phyloP scores from a whole-genome alignment of 768 basidiomycete genomes.

The Boletus reticuloceps region DNA sequence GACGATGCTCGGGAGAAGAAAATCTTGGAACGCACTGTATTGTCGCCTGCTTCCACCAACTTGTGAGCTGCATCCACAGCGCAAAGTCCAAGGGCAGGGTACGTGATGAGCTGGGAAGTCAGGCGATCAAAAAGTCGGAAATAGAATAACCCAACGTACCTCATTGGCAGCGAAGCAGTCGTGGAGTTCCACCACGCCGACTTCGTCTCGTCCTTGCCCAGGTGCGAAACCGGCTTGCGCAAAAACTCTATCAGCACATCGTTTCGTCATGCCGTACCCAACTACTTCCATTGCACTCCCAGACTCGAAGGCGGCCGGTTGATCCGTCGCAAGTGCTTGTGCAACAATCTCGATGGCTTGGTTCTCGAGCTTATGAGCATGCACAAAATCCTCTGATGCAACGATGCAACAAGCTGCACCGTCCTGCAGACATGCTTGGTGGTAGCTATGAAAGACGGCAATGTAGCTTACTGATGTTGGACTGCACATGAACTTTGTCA shows the following conservation, averaged over 20 bases:
- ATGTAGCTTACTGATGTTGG: slow-evolving; percentile 62
- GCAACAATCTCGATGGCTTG: slow-evolving; percentile 84
- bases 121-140: neutral
- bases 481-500: slow-evolving; percentile 86
- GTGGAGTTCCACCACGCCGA: slow-evolving; percentile 84
- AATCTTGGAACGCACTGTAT: slow-evolving; percentile 53
- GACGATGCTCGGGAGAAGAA: neutral
- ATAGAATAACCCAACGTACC: slow-evolving; percentile 35
- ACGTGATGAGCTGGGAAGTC: slow-evolving; percentile 62
- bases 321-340: slow-evolving; percentile 64
- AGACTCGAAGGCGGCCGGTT: slow-evolving; percentile 60
- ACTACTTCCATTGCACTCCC: slow-evolving; percentile 75
- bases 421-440: slow-evolving; percentile 41
- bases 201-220: slow-evolving; percentile 62
- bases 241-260: slow-evolving; percentile 67
- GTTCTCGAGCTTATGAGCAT: slow-evolving; percentile 68
- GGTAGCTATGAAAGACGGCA: neutral
- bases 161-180: slow-evolving; percentile 87
- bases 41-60: slow-evolving; percentile 72
- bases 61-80: slow-evolving; percentile 64
- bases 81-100: slow-evolving; percentile 77
- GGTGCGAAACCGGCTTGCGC: slow-evolving; percentile 63
- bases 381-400: slow-evolving; percentile 78
- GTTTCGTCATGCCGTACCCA: slow-evolving; percentile 77
- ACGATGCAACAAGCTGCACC: slow-evolving; percentile 76